Evolutionary conservation across 345 rosid species (phyloP).

Genomic region (Clarkia xantiana): DNA sequence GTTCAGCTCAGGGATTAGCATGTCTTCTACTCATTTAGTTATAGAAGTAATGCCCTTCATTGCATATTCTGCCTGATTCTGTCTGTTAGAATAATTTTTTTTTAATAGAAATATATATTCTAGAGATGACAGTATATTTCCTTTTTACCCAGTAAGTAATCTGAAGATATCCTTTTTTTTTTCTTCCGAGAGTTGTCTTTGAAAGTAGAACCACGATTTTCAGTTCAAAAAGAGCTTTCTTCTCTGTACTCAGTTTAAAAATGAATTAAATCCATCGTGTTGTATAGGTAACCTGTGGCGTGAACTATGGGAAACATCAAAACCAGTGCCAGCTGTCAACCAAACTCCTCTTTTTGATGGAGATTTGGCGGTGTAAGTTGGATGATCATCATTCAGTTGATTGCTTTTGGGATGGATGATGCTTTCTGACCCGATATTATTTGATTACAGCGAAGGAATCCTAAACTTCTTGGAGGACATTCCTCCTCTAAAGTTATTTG

Average conservation of each 20-base stretch:
- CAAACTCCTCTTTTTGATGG: constrained; percentile 87
- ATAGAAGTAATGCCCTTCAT: too few relatives aligned
- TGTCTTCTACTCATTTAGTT: too few relatives aligned
- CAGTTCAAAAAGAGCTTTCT: too few relatives aligned
- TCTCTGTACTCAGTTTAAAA: background rate
- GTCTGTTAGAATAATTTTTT: too few relatives aligned
- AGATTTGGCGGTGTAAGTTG: constrained; percentile 90
- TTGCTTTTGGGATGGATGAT: constrained; percentile 7
- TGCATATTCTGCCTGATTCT: too few relatives aligned
- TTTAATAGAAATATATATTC: too few relatives aligned
- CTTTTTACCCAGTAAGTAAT: too few relatives aligned
- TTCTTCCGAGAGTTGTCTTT: too few relatives aligned
- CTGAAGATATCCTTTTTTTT: too few relatives aligned
- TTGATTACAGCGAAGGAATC: constrained; percentile 66
- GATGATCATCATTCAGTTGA: constrained; percentile 1
- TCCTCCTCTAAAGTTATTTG: constrained; percentile 51
- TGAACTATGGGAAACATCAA: constrained; percentile 89
- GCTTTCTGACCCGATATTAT: constrained; percentile 6
- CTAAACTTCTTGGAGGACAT: constrained; percentile 64
- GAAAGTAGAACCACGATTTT: too few relatives aligned
- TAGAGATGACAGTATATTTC: too few relatives aligned
- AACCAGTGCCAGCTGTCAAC: constrained; percentile 75
- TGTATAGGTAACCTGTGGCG: constrained; percentile 84
- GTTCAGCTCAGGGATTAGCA: background rate
- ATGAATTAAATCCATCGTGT: constrained; percentile 3